Percentiles rank a stretch among this genome's conserved stretches.
These are phyloP conservation scores for Saturnispora quitensis DNA, from an alignment of 805 yeast species.

Conservation along the genomic window DNA sequence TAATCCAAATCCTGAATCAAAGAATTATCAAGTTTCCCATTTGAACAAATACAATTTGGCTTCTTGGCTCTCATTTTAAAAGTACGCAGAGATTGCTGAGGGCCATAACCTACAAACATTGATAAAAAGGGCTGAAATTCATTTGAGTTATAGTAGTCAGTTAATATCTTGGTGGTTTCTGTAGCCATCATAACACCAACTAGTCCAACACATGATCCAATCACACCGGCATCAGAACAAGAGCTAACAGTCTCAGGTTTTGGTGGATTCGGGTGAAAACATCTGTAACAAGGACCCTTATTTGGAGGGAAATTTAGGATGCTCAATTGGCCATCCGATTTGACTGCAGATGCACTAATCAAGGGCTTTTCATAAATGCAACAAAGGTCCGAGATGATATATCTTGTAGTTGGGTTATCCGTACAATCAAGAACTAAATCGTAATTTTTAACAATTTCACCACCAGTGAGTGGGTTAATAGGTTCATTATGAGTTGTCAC, in stretches of 20 bases:
- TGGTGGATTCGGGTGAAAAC: conserved; percentile 88
- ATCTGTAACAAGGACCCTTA: conserved; percentile 88
- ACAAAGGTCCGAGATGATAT: conserved; percentile 77
- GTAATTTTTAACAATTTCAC: conserved; percentile 50
- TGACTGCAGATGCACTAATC: conserved; percentile 86
- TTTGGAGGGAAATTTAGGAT: conserved; percentile 50
- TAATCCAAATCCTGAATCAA: conserved; percentile 49
- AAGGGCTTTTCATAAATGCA: conserved; percentile 61
- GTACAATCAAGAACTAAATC: conserved; percentile 89
- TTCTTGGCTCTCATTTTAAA: conserved; percentile 75
- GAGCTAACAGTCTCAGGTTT: conserved; percentile 72
- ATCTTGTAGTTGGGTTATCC: conserved; percentile 83
- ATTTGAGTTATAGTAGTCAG: conserved; percentile 41
- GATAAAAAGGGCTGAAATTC: conserved; percentile 61
- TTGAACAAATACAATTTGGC: conserved; percentile 47
- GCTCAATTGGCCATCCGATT: conserved; percentile 83
- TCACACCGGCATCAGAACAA: conserved; percentile 88
- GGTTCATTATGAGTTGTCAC: conserved; percentile 45
- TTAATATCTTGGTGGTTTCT: conserved; percentile 70
- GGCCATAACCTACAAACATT: conserved; percentile 56
- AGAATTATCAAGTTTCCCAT: conserved; percentile 40
- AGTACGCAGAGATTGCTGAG: conserved; percentile 50
- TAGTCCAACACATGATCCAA: conserved; percentile 94
- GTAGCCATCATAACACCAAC: conserved; percentile 85
- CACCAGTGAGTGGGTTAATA: conserved; percentile 48